Evolutionary conservation across 768 basidiomycete genomes (phyloP).

Genomic region (Agrocybe praecox): DNA sequence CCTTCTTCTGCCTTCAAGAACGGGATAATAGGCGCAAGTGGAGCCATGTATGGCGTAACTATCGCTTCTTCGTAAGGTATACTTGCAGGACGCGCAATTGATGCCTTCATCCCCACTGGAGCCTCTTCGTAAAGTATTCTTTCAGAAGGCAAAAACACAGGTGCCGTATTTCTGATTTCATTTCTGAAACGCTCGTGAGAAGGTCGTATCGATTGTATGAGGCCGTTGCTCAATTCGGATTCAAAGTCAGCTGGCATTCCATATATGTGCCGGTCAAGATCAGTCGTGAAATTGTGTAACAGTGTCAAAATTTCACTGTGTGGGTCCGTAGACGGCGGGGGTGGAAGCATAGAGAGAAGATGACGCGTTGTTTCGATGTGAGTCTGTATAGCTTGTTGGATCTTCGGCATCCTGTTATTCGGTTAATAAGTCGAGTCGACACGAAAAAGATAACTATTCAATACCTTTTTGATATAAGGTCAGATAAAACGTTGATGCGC

Average conservation of each 20-base stretch:
- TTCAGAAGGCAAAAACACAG: conserved; percentile 30
- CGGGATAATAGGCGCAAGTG: too few relatives aligned
- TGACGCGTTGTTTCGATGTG: conserved; percentile 42
- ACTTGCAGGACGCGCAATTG: too few relatives aligned
- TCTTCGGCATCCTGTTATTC: conserved; percentile 56
- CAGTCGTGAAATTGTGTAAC: conserved; percentile 47
- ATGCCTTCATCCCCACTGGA: conserved; percentile 11
- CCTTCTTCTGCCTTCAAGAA: too few relatives aligned
- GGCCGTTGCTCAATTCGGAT: conserved; percentile 26
- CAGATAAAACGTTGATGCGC: too few relatives aligned
- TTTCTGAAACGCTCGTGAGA: conserved; percentile 47
- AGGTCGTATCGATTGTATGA: conserved; percentile 58
- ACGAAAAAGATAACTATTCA: neutral
- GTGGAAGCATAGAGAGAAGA: conserved; percentile 38
- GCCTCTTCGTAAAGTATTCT: conserved; percentile 11
- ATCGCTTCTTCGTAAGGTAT: too few relatives aligned
- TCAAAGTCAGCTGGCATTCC: conserved; percentile 53
- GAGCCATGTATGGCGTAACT: too few relatives aligned
- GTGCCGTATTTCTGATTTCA: conserved; percentile 54
- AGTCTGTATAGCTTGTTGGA: conserved; percentile 57
- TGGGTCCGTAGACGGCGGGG: conserved; percentile 56
- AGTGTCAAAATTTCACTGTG: conserved; percentile 55
- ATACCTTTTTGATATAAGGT: conserved; percentile 63
- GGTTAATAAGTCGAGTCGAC: neutral
- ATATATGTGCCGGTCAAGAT: conserved; percentile 46